Evolutionary conservation across 2,329 filamentous ascomycete species (phyloP), one percentile per base, ranked within the genome.

Genomic region (Talaromyces sp.): DNA sequence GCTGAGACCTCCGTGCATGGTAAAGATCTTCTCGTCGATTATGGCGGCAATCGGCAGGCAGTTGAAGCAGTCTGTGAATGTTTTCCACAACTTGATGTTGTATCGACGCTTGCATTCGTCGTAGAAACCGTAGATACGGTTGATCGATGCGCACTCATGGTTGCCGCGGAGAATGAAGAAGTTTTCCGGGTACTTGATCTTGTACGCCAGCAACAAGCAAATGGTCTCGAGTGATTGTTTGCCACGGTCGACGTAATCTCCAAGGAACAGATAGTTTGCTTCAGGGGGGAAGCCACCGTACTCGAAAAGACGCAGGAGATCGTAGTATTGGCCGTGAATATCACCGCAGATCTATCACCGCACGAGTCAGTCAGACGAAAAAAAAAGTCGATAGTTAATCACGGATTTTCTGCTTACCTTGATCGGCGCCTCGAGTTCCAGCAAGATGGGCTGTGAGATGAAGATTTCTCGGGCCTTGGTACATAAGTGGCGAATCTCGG

Each of bases 61-160:
- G 84, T 99, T 99, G 86, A 99, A 99, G 84, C 93, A 97, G 77
- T 99, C 93, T 65, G 93, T 97, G 76, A 99, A 98, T 1, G 93
- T 98, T 86, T 99, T 99, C 93, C 93, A 98, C 64, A 98, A 85
- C 86, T 98, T 98, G 83, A 98, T 96, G 80, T 98, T 99, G 82
- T 96, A 98, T 69, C 93, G 86, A 74, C 95, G 89, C 84, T 99
- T 99, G 88, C 93, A 99, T 80, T 99, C 93, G 74, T 99, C 95
- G 83, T 99, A 99, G 83, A 99, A 99, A 63, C 95, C 95, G 77
- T 99, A 99, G 78, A 98, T 96, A 74, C 95, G 91, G 82, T 96
- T 99, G 83, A 99, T 96, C 58, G 91, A 96, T 62, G 95, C 95
- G 80, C 95, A 98, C 80, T 99, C 95, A 83, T 99, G 95, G 83